A percentile compares a stretch with the other conserved stretches of the same genome.
Evolutionary conservation across 352 stramenopile genomes (phyloP).

Genomic region (Phytophthora foliorum): DNA sequence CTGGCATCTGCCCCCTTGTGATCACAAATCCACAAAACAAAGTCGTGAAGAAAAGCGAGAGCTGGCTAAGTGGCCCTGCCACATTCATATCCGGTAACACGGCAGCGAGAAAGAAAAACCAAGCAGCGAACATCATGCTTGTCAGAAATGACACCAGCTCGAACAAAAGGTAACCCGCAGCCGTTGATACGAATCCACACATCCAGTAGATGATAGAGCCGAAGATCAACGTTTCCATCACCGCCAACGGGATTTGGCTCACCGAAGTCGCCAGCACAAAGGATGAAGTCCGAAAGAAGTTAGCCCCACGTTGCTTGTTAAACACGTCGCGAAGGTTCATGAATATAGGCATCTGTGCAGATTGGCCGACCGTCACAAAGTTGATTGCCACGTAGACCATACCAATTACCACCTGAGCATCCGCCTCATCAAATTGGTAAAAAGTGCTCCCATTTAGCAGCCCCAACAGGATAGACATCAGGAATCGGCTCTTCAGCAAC

Average conservation of each 20-base stretch:
- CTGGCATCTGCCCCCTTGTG: constrained; percentile 35
- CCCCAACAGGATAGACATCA: constrained; percentile 21
- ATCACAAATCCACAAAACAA: constrained; percentile 52
- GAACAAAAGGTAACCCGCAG: constrained; percentile 62
- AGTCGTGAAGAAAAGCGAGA: constrained; percentile 36
- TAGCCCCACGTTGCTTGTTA: constrained; percentile 86
- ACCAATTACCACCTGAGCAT: constrained; percentile 29
- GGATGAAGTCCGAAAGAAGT: constrained; percentile 78
- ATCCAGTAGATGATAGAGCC: constrained; percentile 86
- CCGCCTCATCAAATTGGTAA: constrained; percentile 21
- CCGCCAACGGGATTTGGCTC: constrained; percentile 43
- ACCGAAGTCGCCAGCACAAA: constrained; percentile 67
- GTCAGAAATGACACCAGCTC: constrained; percentile 60
- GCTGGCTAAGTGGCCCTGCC: constrained; percentile 20
- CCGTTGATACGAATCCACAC: constrained; percentile 61
- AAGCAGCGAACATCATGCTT: constrained; percentile 36
- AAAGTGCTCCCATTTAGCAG: constrained; percentile 27
- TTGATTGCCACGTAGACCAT: constrained; percentile 81
- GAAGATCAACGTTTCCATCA: constrained; percentile 76
- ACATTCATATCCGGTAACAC: constrained; percentile 33
- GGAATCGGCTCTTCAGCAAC: constrained; percentile 27
- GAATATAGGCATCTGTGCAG: constrained; percentile 71
- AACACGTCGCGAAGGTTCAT: constrained; percentile 65
- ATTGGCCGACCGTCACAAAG: constrained; percentile 75
- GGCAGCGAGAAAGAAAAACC: constrained; percentile 44